Evolutionary conservation across 306 rosid genomes (phyloP), one percentile per base, ranked within the genome.

Genomic region (Pterocarpus santalinus): DNA sequence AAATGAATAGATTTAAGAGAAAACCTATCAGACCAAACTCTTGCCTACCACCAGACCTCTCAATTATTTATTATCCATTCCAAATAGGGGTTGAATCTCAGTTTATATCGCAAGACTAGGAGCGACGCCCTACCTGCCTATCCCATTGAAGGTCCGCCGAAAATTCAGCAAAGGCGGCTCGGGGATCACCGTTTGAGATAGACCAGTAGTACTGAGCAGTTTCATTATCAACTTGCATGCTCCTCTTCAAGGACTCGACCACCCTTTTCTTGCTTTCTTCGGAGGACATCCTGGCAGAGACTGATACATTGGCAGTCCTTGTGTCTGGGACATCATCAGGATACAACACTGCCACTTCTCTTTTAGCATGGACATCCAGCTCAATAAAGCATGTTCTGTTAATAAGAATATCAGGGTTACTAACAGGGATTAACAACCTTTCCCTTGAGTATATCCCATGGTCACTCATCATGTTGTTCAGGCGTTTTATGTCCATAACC

Each of bases 391-490:
- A 95, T 2, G 92, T 87, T 15, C 90, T 87, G 70, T 86, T 78
- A 28, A 87, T 15, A 5, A 95, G 97, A 72, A 92, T 80, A 46
- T 81, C 86, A 5, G 94, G 89, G 69, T 86, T 82, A 68, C 90
- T 91, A 49, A 95, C 35, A 8, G 99, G 99, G 77, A 95, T 95
- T 72, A 95, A 72, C 77, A 95, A 64, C 78, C 98, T 91, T 84
- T 95, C 98, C 83, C 99, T 90, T 0, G 98, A 91, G 90, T 91
- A 91, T 73, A 95, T 93, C 5, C 99, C 99, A 69, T 95, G 94
- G 86, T 95, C 98, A 5, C 99, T 93, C 93, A 93, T 90, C 98
- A 93, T 93, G 81, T 95, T 95, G 97, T 95, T 95, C 73, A 93
- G 61, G 8, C 97, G 91, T 87, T 92, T 93, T 70, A 95, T 85